phyloP scores from a whole-genome alignment of 805 yeast species.

The Starmerella potacharoeniae region DNA sequence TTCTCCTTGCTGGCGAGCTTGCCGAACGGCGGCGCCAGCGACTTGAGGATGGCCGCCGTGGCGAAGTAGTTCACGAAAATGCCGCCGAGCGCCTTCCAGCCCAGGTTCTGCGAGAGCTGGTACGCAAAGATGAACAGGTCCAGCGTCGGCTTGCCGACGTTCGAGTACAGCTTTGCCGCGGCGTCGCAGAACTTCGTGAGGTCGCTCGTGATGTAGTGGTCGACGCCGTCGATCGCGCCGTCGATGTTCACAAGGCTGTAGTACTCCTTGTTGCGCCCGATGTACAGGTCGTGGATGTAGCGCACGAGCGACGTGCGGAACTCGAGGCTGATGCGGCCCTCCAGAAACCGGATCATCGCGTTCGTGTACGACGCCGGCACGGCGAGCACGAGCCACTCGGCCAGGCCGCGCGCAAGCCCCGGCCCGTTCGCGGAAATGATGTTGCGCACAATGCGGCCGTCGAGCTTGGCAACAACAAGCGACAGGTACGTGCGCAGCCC shows the following conservation, averaged over 20 bases:
- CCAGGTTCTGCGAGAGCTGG: constrained; percentile 74
- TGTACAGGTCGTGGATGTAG: constrained; percentile 79
- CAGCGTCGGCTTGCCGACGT: constrained; percentile 82
- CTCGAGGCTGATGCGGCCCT: constrained; percentile 63
- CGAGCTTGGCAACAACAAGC: constrained; percentile 72
- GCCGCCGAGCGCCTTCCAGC: constrained; percentile 74
- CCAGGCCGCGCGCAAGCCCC: constrained; percentile 63
- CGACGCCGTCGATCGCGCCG: constrained; percentile 53
- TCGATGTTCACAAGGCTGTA: constrained; percentile 60
- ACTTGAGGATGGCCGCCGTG: constrained; percentile 64
- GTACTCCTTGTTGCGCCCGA: constrained; percentile 69
- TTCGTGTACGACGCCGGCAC: constrained; percentile 89
- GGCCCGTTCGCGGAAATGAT: constrained; percentile 70
- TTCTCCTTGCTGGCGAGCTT: constrained; percentile 61
- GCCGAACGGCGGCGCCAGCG: constrained; percentile 76
- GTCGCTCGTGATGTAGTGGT: constrained; percentile 79
- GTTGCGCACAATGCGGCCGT: constrained; percentile 85
- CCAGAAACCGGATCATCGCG: constrained; percentile 73
- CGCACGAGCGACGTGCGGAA: constrained; percentile 76
- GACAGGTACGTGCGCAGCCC: constrained; percentile 79
- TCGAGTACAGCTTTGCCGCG: constrained; percentile 71
- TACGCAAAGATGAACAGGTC: constrained; percentile 76
- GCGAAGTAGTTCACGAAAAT: constrained; percentile 68
- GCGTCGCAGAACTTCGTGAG: constrained; percentile 69
- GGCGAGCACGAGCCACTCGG: constrained; percentile 81